Evolutionary conservation across 352 stramenopile genomes (phyloP).

Genomic region (Pythium rishiriense): DNA sequence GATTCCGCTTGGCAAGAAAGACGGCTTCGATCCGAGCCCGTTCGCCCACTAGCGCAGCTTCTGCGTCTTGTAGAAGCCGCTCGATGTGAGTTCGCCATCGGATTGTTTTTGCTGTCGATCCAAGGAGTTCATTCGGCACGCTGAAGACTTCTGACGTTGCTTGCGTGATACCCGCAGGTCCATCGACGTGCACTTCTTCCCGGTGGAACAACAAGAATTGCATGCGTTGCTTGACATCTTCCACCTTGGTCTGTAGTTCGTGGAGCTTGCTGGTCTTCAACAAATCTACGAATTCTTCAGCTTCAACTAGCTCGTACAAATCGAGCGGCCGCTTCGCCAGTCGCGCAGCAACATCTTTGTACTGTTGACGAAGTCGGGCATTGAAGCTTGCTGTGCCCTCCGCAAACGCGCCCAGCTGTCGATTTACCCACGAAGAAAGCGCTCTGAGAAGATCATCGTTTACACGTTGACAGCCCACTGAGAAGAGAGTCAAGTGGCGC

Average conservation of each 20-base stretch:
- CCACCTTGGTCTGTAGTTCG: conserved; percentile 47
- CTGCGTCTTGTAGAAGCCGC: conserved; percentile 51
- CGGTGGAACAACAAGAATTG: conserved; percentile 69
- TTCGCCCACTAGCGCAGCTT: conserved; percentile 55
- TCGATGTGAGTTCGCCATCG: conserved; percentile 65
- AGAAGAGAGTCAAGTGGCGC: conserved; percentile 47
- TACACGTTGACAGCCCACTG: conserved; percentile 49
- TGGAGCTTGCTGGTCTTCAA: conserved; percentile 46
- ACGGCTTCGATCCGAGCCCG: conserved; percentile 66
- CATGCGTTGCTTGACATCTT: conserved; percentile 57
- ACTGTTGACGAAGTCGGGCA: conserved; percentile 57
- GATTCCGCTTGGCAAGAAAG: conserved; percentile 68
- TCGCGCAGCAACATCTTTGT: conserved; percentile 69
- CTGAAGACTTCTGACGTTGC: not conserved
- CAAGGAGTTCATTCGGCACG: conserved; percentile 42
- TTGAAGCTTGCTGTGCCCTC: conserved; percentile 50
- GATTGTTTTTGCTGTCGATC: conserved; percentile 64
- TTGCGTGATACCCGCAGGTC: not conserved
- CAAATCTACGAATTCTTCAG: conserved; percentile 51
- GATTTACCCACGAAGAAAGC: conserved; percentile 41
- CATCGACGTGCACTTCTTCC: conserved; percentile 39
- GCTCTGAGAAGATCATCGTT: conserved; percentile 43
- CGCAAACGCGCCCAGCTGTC: conserved; percentile 51
- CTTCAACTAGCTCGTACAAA: conserved; percentile 73
- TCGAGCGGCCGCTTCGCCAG: conserved; percentile 65